Percentiles rank a stretch among this genome's conserved stretches.
phyloP scores from a whole-genome alignment of 148 eudicot species.

The Amaranthus palmeri region DNA sequence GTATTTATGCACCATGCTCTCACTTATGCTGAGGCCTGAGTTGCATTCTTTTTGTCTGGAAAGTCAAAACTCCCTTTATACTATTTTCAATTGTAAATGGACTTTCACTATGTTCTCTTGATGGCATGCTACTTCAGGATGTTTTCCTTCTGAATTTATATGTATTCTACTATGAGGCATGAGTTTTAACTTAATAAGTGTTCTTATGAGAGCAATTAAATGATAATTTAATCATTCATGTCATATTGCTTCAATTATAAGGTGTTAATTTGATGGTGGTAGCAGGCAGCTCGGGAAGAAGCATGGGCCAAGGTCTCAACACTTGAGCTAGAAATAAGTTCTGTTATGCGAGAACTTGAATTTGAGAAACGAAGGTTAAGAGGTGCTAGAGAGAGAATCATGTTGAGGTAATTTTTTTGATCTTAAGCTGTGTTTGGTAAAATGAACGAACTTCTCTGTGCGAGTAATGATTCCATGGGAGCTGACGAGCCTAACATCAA shows the following conservation, averaged over 20 bases:
- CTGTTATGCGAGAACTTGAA: conserved; percentile 91
- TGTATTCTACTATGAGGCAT: neutral
- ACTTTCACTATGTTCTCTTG: neutral
- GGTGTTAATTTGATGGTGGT: conserved; percentile 44
- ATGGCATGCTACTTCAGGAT: neutral
- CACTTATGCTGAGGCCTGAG: no score
- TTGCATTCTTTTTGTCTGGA: no score
- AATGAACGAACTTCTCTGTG: neutral
- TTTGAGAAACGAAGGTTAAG: conserved; percentile 75
- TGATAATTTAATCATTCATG: neutral
- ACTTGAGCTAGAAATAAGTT: conserved; percentile 87
- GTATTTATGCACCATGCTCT: no score
- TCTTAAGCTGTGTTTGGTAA: neutral
- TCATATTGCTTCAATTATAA: conserved; percentile 25
- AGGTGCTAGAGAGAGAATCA: conserved; percentile 87
- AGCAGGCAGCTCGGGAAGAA: conserved; percentile 99
- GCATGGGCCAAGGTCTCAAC: conserved; percentile 98
- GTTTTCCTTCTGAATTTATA: neutral
- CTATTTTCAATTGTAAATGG: neutral
- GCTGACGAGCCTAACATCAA: neutral
- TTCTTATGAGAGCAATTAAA: neutral
- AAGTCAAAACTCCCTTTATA: neutral
- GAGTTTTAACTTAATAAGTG: neutral
- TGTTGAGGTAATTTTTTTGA: conserved; percentile 69
- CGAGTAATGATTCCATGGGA: neutral